Conservation (phyloP, 2,329 filamentous ascomycete genomes). For the Delphinella strobiligena region DNA sequence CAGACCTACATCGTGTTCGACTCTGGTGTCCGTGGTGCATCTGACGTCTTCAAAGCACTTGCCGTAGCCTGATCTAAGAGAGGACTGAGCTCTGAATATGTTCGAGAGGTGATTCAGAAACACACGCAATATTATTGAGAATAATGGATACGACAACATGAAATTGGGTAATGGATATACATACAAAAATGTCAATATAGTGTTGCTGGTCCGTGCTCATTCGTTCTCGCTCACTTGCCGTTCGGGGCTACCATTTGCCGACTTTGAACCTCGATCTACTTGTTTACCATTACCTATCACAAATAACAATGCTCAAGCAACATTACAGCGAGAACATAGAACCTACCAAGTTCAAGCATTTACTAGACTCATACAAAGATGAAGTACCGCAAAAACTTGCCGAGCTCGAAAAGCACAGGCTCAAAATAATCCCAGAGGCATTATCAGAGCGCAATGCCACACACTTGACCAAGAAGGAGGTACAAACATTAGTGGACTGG, state of each 20-base stretch:
- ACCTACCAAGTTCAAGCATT: slow-evolving; percentile 11
- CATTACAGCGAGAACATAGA: slow-evolving; percentile 14
- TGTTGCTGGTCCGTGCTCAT: no score
- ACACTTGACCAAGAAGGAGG: slow-evolving; percentile 43
- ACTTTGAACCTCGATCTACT: no score
- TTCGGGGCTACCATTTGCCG: no score
- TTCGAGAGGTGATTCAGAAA: no score
- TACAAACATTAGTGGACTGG: slow-evolving; percentile 54
- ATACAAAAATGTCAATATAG: no score
- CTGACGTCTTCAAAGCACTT: slow-evolving; percentile 51
- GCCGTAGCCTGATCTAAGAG: slow-evolving; percentile 5
- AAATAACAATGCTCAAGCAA: not conserved
- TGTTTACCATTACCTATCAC: no score
- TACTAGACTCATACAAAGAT: slow-evolving; percentile 16
- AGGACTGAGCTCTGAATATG: slow-evolving; percentile 5
- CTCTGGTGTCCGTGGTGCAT: slow-evolving; percentile 43
- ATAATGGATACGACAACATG: not conserved
- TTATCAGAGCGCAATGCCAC: slow-evolving; percentile 30
- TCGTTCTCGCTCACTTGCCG: no score
- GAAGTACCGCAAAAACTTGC: slow-evolving; percentile 27
- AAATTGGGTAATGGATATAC: no score
- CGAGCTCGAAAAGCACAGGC: slow-evolving; percentile 50
- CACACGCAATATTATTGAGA: no score
- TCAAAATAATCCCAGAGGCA: slow-evolving; percentile 37
- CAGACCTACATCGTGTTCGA: slow-evolving; percentile 47